phyloP scores from a whole-genome alignment of 495 filamentous ascomycete genomes.

The Aspergillus bridgeri region DNA sequence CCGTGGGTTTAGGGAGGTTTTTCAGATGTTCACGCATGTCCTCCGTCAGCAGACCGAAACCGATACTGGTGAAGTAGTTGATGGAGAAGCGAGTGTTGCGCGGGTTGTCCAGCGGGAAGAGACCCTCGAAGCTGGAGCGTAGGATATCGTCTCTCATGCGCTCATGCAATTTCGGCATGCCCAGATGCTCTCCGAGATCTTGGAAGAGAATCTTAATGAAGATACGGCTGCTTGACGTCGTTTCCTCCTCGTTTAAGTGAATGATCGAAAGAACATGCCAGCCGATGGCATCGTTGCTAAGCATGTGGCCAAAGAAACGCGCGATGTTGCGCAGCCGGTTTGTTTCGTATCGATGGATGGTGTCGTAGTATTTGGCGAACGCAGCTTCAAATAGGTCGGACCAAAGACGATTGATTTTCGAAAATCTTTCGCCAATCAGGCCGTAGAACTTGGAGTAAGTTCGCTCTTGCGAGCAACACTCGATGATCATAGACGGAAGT shows the following conservation, averaged over 20 bases:
- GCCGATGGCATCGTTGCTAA: slow-evolving; percentile 81
- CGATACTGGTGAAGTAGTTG: slow-evolving; percentile 98
- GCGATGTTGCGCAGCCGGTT: slow-evolving; percentile 93
- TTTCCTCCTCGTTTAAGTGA: slow-evolving; percentile 93
- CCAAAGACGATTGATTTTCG: slow-evolving; percentile 93
- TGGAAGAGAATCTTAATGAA: slow-evolving; percentile 98
- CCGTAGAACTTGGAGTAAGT: slow-evolving; percentile 98
- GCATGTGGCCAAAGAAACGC: slow-evolving; percentile 87
- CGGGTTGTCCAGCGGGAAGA: slow-evolving; percentile 86
- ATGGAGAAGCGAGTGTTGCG: slow-evolving; percentile 93
- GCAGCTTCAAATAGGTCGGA: slow-evolving; percentile 82
- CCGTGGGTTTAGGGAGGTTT: slow-evolving; percentile 74
- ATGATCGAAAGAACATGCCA: slow-evolving; percentile 87
- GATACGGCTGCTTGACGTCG: slow-evolving; percentile 89
- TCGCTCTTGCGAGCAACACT: slow-evolving; percentile 91
- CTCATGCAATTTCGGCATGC: slow-evolving; percentile 71
- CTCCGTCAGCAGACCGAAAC: slow-evolving; percentile 90
- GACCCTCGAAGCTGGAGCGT: slow-evolving; percentile 72
- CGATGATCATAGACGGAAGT: slow-evolving; percentile 92
- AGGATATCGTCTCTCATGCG: slow-evolving; percentile 74
- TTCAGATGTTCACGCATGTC: slow-evolving; percentile 89
- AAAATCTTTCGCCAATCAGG: slow-evolving; percentile 88
- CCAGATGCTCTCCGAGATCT: slow-evolving; percentile 82
- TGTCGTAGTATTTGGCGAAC: slow-evolving; percentile 93
- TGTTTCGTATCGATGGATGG: slow-evolving; percentile 94